A percentile compares a stretch with the other conserved stretches of the same genome.
Evolutionary conservation across 495 filamentous ascomycete species (phyloP).

Genomic region (Penicillium verhagenii): DNA sequence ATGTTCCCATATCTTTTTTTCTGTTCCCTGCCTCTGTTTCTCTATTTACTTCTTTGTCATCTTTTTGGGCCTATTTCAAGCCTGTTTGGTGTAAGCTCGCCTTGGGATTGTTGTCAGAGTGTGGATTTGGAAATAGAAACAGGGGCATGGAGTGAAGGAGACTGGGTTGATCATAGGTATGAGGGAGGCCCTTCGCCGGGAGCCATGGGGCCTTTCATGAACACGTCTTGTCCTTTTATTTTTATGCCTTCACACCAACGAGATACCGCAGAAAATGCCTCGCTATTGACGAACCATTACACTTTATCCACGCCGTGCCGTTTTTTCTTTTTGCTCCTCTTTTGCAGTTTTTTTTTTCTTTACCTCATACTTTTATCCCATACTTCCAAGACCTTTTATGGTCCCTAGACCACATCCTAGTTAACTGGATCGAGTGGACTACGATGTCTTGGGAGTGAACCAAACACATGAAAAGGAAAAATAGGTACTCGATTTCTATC

Average conservation of each 20-base stretch:
- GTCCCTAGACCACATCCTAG: not conserved
- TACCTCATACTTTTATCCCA: not conserved
- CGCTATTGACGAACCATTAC: slow-evolving; percentile 32
- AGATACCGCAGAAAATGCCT: slow-evolving; percentile 37
- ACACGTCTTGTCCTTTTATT: slow-evolving; percentile 24
- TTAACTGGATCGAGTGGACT: not conserved
- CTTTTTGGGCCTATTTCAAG: slow-evolving; percentile 6
- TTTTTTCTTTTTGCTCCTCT: not conserved
- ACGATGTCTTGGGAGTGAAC: not conserved
- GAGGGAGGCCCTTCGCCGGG: slow-evolving; percentile 17
- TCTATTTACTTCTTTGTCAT: slow-evolving; percentile 14
- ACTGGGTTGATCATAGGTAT: slow-evolving; percentile 6
- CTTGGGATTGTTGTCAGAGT: slow-evolving; percentile 5
- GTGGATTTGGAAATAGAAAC: slow-evolving; percentile 3
- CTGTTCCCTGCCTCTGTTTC: slow-evolving; percentile 10
- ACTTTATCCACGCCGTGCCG: slow-evolving; percentile 14
- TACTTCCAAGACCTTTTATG: not conserved
- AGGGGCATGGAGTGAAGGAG: slow-evolving; percentile 8
- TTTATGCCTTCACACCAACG: slow-evolving; percentile 27
- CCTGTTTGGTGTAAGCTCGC: slow-evolving; percentile 1
- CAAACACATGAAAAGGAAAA: too few relatives aligned
- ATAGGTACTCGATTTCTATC: too few relatives aligned
- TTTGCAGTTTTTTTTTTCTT: slow-evolving; percentile 1
- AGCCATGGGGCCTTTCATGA: slow-evolving; percentile 25
- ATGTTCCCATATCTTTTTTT: slow-evolving; percentile 15